Conservation (phyloP, 441 rosid genomes). For the Breynia disticha region DNA sequence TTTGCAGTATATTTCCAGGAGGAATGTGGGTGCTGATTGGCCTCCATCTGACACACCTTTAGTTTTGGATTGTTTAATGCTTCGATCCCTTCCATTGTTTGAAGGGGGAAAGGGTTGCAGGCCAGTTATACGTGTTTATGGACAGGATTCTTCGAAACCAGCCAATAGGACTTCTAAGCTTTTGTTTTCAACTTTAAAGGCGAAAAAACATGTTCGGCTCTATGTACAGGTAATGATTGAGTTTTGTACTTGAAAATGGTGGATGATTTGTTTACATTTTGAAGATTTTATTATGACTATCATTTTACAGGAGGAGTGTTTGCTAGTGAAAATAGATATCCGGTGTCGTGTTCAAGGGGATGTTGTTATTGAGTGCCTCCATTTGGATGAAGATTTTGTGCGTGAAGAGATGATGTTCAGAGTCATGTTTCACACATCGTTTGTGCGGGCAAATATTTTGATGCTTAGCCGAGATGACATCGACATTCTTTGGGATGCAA, state of each 20-base stretch:
- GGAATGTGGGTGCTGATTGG: conserved; percentile 81
- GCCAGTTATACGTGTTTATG: conserved; percentile 74
- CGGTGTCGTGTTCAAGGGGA: conserved; percentile 85
- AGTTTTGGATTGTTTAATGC: conserved; percentile 69
- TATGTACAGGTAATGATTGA: conserved; percentile 47
- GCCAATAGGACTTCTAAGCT: conserved; percentile 74
- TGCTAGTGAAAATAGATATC: conserved; percentile 63
- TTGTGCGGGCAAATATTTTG: conserved; percentile 63
- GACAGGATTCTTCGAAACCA: conserved; percentile 65
- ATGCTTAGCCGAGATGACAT: conserved; percentile 61
- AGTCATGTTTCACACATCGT: conserved; percentile 84
- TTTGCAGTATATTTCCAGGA: conserved; percentile 88
- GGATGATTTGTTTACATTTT: too few species aligned
- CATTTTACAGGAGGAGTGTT: conserved; percentile 60
- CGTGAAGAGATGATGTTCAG: conserved; percentile 72
- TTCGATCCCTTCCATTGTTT: conserved; percentile 62
- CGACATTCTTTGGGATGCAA: conserved; percentile 76
- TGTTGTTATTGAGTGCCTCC: conserved; percentile 82
- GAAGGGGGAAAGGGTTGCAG: conserved; percentile 70
- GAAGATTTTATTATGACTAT: conserved; percentile 21
- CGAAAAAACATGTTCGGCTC: conserved; percentile 47
- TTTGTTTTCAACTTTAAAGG: conserved; percentile 58
- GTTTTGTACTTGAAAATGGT: background rate
- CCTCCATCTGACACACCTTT: conserved; percentile 87
- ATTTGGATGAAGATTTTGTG: conserved; percentile 60